Evolutionary conservation across 108 stramenopile genomes (phyloP), one percentile per base, ranked within the genome.

Genomic region (Cyclotella atomus): DNA sequence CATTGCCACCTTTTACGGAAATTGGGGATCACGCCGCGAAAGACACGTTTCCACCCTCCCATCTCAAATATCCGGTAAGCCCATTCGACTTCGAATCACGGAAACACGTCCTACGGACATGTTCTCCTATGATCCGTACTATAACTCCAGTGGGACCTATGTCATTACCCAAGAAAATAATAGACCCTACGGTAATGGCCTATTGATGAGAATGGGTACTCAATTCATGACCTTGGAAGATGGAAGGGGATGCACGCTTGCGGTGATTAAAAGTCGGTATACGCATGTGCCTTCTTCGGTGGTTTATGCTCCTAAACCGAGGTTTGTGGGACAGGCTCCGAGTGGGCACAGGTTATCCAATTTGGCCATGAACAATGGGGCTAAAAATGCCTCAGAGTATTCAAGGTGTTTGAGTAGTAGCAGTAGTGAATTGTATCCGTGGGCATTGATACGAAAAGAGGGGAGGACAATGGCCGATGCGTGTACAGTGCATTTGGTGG

Each of bases 401-500:
- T 52, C n/a, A n/a, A n/a, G n/a, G 25, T 24, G 20, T 17, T 17
- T 24, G 9, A 49, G n/a, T n/a, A 61, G 20, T 16, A 45, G 35
- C 24, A 49, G 19, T 28, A 45, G 70, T 28, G 49, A 71, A 52
- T 63, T 68, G 53, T 82, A 68, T 68, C 81, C 81, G 3, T 82
- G 81, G 81, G 81, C 81, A 2, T 72, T 82, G 59, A 65, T 82
- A 2, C 28, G 70, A 21, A 82, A 82, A 49, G 65, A 66, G n/a
- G 81, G 81, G 10, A 21, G 81, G 21, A 52, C 57, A 9, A 72
- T 67, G 59, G 59, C 17, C 20, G 75, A 82, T 59, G 44, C 52
- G 2, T 65, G 65, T 20, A 56, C 38, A 10, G 59, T 81, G 28
- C 73, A 81, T 60, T 49, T 75, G 45, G 73, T 70, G 20, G 73